phyloP scores from a whole-genome alignment of 352 stramenopile species.

The Phytophthora pseudosyringae region DNA sequence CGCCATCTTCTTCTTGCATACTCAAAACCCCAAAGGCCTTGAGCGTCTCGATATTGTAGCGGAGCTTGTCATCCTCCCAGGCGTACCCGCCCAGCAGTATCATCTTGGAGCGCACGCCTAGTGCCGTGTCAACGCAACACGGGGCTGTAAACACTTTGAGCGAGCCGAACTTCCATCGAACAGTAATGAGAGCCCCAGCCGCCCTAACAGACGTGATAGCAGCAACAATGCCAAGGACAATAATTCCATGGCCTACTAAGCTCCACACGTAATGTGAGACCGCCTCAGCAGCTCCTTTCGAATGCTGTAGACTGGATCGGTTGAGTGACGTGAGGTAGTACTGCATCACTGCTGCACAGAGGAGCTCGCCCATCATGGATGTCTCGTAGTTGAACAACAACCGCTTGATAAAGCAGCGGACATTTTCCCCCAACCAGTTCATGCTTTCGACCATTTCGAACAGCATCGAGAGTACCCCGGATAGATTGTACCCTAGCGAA shows the following conservation, averaged over 20 bases:
- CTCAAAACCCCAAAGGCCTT: conserved; percentile 16
- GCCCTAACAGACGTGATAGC: conserved; percentile 19
- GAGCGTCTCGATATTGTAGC: conserved; percentile 3
- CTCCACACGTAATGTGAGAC: conserved; percentile 26
- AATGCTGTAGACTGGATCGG: conserved; percentile 6
- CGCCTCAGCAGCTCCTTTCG: conserved; percentile 7
- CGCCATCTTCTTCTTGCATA: conserved; percentile 22
- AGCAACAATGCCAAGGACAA: conserved; percentile 20
- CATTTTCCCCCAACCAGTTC: conserved; percentile 13
- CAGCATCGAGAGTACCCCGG: conserved; percentile 22
- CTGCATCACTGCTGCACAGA: conserved; percentile 14
- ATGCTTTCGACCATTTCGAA: conserved; percentile 32
- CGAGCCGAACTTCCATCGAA: conserved; percentile 12
- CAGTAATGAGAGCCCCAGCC: conserved; percentile 5
- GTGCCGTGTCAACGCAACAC: conserved; percentile 16
- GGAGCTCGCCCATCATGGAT: conserved; percentile 12
- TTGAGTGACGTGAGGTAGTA: conserved; percentile 26
- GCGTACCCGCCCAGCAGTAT: conserved; percentile 11
- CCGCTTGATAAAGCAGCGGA: conserved; percentile 19
- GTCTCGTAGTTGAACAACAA: conserved; percentile 31
- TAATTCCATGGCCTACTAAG: conserved; percentile 22
- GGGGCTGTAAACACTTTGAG: conserved; percentile 4
- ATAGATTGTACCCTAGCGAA: conserved; percentile 29
- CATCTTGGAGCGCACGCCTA: conserved; percentile 13
- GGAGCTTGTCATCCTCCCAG: conserved; percentile 2